Percentiles rank a stretch among this genome's conserved stretches.
Conservation (phyloP, 2,329 filamentous ascomycete genomes). For the Parastagonospora nodorum region DNA sequence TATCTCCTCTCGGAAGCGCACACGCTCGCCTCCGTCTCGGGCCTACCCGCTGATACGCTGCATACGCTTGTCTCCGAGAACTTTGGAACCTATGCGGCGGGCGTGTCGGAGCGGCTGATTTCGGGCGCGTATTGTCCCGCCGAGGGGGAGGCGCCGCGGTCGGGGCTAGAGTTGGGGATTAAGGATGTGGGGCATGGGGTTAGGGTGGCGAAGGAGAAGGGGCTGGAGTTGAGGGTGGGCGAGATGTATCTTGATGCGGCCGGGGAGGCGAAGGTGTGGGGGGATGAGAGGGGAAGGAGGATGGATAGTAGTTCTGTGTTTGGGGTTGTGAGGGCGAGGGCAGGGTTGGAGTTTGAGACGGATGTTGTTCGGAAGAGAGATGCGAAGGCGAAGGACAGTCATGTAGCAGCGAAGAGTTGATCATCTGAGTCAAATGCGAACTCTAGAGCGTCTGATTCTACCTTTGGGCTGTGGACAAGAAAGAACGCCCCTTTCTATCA, state of each 20-base stretch:
- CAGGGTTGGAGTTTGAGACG: slow-evolving; percentile 54
- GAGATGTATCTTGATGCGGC: slow-evolving; percentile 53
- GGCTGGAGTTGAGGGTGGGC: slow-evolving; percentile 48
- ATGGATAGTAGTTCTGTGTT: slow-evolving; percentile 60
- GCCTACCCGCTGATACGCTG: slow-evolving; percentile 48
- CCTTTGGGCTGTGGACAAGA: slow-evolving; percentile 3
- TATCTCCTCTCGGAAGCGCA: slow-evolving; percentile 57
- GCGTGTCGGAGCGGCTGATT: slow-evolving; percentile 34
- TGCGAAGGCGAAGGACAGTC: not conserved
- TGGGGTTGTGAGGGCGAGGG: slow-evolving; percentile 52
- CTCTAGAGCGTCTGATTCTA: not conserved
- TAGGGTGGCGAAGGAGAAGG: slow-evolving; percentile 48
- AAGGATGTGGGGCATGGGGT: slow-evolving; percentile 60
- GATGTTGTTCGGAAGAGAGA: slow-evolving; percentile 37
- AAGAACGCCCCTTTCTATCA: too few species aligned
- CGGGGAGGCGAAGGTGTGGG: slow-evolving; percentile 49
- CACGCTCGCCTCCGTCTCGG: slow-evolving; percentile 55
- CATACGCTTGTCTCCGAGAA: slow-evolving; percentile 50
- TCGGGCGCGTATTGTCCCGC: slow-evolving; percentile 31
- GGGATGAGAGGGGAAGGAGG: slow-evolving; percentile 38
- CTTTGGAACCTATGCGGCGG: slow-evolving; percentile 32
- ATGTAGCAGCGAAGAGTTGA: not conserved
- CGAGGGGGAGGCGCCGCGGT: slow-evolving; percentile 49
- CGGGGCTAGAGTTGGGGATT: slow-evolving; percentile 56
- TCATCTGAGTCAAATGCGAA: not conserved